These are phyloP conservation scores for Elsinoe batatas DNA, from an alignment of 2,329 filamentous ascomycete species.

Conservation along the genomic window DNA sequence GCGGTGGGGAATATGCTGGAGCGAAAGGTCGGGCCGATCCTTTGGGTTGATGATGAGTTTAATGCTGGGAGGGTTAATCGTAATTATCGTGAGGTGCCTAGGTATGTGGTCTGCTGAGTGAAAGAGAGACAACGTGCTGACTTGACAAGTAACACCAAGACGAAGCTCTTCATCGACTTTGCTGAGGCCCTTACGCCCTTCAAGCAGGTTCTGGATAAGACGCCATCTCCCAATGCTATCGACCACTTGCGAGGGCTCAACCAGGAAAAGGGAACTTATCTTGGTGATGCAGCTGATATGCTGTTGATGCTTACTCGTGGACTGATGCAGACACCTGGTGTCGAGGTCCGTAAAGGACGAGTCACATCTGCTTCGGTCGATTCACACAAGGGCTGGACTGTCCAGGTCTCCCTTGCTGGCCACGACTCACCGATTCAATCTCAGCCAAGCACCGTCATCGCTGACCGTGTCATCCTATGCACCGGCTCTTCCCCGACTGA, in stretches of 20 bases:
- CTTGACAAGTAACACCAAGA: slow-evolving; percentile 48
- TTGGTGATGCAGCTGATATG: slow-evolving; percentile 50
- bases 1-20: slow-evolving; percentile 53
- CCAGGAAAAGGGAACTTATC: slow-evolving; percentile 47
- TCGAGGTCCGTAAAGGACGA: slow-evolving; percentile 31
- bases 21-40: slow-evolving; percentile 39
- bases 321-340: slow-evolving; percentile 31
- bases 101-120: slow-evolving; percentile 24
- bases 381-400: slow-evolving; percentile 30
- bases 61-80: slow-evolving; percentile 34
- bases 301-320: slow-evolving; percentile 39
- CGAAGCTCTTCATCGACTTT: slow-evolving; percentile 49
- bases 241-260: slow-evolving; percentile 44
- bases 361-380: slow-evolving; percentile 34
- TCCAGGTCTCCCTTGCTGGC: slow-evolving; percentile 24
- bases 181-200: slow-evolving; percentile 46
- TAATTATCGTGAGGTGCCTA: slow-evolving; percentile 52
- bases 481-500: slow-evolving; percentile 46
- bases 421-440: slow-evolving; percentile 21
- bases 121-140: slow-evolving; percentile 1
- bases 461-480: slow-evolving; percentile 45
- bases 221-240: slow-evolving; percentile 45
- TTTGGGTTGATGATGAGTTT: slow-evolving; percentile 52
- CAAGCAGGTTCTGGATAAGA: slow-evolving; percentile 39
- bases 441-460: slow-evolving; percentile 22